These are phyloP conservation scores for Adansonia madagascariensis DNA, from an alignment of 441 rosid genomes.

Conservation along the genomic window DNA sequence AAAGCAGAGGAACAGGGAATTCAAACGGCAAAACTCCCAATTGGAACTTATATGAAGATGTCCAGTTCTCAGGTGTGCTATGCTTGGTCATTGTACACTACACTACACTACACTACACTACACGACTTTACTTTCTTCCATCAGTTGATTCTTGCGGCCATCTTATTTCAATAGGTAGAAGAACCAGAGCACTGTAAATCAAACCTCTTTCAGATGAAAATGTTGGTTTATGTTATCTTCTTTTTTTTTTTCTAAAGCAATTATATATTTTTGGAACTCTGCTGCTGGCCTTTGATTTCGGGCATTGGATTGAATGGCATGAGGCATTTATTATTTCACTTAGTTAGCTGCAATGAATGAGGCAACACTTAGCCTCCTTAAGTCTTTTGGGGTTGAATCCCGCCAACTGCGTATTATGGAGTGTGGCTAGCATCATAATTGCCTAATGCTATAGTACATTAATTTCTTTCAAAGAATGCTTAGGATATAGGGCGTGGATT, in stretches of 20 bases:
- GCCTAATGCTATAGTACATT: neutral
- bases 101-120: neutral
- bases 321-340: neutral
- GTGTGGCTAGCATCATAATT: neutral
- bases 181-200: neutral
- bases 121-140: neutral
- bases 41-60: constrained; percentile 84
- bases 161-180: constrained; percentile 2
- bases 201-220: neutral
- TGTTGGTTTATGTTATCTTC: neutral
- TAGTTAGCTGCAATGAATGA: neutral
- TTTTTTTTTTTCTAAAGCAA: neutral
- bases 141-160: neutral
- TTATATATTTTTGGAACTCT: neutral
- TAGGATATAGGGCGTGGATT: neutral
- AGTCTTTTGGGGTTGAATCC: neutral
- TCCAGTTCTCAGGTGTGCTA: constrained; percentile 80
- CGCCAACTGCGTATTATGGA: neutral
- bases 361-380: neutral
- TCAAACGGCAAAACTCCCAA: constrained; percentile 83
- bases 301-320: neutral
- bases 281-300: neutral
- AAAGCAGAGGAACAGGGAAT: constrained; percentile 90
- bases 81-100: neutral
- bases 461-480: neutral